Evolutionary conservation across 2,329 filamentous ascomycete genomes (phyloP).

Genomic region (Lecanicillium sp.): DNA sequence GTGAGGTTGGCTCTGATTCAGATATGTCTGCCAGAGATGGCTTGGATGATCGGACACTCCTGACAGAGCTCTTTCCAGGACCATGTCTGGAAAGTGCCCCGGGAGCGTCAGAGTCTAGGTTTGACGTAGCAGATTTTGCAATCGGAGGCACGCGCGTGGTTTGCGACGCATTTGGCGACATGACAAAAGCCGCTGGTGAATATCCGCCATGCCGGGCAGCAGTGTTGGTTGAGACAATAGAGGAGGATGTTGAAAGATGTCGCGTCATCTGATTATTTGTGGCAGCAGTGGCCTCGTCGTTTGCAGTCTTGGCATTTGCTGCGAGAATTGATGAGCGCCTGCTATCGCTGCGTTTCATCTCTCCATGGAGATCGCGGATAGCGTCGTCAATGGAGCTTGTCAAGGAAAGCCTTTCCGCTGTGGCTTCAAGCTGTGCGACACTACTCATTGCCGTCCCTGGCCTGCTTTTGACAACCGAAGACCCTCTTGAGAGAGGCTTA

Average conservation of each 20-base stretch:
- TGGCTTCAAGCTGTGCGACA: constrained; percentile 66
- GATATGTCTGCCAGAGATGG: constrained; percentile 47
- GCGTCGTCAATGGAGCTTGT: constrained; percentile 71
- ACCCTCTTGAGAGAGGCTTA: constrained; percentile 39
- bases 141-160: constrained; percentile 42
- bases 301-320: constrained; percentile 28
- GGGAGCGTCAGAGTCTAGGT: constrained; percentile 29
- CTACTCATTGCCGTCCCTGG: constrained; percentile 56
- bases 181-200: constrained; percentile 58
- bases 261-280: constrained; percentile 25
- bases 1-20: constrained; percentile 43
- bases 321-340: constrained; percentile 54
- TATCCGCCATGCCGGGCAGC: constrained; percentile 61
- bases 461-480: constrained; percentile 49
- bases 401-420: constrained; percentile 64
- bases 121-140: too few relatives aligned
- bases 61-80: constrained; percentile 44
- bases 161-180: constrained; percentile 57
- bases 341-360: constrained; percentile 63
- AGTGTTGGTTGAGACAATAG: constrained; percentile 63
- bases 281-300: constrained; percentile 12
- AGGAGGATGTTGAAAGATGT: constrained; percentile 42
- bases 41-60: constrained; percentile 41
- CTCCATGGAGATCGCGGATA: constrained; percentile 63
- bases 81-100: constrained; percentile 38